Evolutionary conservation across 2,329 filamentous ascomycete genomes (phyloP), one percentile per base, ranked within the genome.

Genomic region (Colletotrichum gloeosporioides): DNA sequence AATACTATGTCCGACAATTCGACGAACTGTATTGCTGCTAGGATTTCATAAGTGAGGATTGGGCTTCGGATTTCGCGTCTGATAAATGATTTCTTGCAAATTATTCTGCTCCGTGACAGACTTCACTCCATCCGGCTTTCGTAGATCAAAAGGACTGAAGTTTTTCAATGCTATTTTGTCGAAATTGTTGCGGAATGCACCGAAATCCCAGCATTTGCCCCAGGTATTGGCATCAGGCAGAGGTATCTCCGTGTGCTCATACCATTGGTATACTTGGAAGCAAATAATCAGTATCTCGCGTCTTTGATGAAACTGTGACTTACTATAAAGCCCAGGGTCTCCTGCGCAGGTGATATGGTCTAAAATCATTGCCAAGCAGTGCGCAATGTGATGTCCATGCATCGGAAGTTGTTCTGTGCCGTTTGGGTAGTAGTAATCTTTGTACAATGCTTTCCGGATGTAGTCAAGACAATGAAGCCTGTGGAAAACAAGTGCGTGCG

Each of bases 171-270:
- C 69, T 34, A 72, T 61, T 13, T 61, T 67, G 34, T 72, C 69
- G 34, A 67, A 72, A 4, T 67, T 31, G 12, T 67, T 44, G 10
- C 62, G 69, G 13, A 72, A 72, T 8, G 22, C 25, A 29, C 9
- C 25, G 9, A 72, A 72, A 12, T 72, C 69, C 69, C 69, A 72
- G 49, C 69, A 72, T 34, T 72, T 72, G 18, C 69, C 69, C 69
- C 69, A 67, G 10, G 69, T 72, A 29, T 72, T 72, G 32, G 62
- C 69, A 49, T 72, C 69, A 4, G 69, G 69, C 13, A 72, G n/a
- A 4, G 69, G 69, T 10, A 72, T 61, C 10, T 72, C 69, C 8
- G 62, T 72, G 15, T 72, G 69, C 8, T 67, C 53, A 16, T 72
- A 72, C 69, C 69, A 72, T 34, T 72, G 69, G 9, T 67, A 72